These are phyloP conservation scores for Camelina neglecta DNA, from an alignment of 345 rosid genomes.

Conservation along the genomic window DNA sequence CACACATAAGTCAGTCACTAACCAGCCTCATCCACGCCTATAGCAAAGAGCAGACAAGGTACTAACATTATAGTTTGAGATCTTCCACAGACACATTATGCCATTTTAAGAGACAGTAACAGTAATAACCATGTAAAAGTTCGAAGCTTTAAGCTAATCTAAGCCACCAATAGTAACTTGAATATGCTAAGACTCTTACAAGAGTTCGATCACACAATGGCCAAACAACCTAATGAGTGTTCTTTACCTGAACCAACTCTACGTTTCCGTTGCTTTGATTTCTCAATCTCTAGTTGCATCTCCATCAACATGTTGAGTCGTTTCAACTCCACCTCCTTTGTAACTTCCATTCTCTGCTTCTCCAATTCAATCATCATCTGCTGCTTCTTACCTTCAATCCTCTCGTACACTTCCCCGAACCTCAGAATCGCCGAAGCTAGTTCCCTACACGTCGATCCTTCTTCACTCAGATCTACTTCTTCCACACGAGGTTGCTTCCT, in stretches of 20 bases:
- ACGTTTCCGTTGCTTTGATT: slow-evolving; percentile 49
- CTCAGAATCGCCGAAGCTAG: slow-evolving; percentile 64
- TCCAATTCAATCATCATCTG: slow-evolving; percentile 74
- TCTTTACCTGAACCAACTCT: slow-evolving; percentile 41
- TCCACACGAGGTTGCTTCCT: slow-evolving; percentile 50
- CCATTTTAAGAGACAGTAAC: not conserved
- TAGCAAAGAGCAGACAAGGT: too few species aligned
- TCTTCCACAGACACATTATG: too few species aligned
- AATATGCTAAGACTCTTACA: not conserved
- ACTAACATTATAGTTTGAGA: too few species aligned
- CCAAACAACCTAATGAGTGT: not conserved
- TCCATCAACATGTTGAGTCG: slow-evolving; percentile 72
- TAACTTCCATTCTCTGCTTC: slow-evolving; percentile 71
- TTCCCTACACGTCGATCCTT: slow-evolving; percentile 53
- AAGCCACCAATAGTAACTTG: not conserved
- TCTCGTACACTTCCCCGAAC: slow-evolving; percentile 70
- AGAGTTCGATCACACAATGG: not conserved
- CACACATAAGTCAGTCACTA: too few species aligned
- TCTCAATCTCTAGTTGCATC: slow-evolving; percentile 66
- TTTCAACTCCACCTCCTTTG: slow-evolving; percentile 68
- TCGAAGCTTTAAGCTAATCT: not conserved
- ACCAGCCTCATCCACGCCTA: too few species aligned
- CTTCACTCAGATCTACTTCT: slow-evolving; percentile 44
- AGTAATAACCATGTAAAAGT: not conserved
- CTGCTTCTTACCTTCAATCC: slow-evolving; percentile 64